Conservation (phyloP, 768 basidiomycete genomes). For the Termitomyces sp. region DNA sequence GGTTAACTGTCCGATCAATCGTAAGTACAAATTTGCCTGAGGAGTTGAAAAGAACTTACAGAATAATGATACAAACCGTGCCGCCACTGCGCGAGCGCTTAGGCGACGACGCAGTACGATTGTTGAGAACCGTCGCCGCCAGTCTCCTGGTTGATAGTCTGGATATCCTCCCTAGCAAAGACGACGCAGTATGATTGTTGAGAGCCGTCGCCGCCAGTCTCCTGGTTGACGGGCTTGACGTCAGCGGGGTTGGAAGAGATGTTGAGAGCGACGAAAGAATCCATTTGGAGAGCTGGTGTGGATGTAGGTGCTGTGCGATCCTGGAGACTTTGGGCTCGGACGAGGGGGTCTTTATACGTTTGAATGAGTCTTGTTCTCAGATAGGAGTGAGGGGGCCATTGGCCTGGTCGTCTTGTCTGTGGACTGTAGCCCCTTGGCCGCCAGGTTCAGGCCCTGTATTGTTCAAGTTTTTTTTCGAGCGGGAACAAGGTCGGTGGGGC, state of each 20-base stretch:
- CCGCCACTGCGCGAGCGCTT: background rate
- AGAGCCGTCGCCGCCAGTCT: background rate
- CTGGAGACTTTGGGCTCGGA: background rate
- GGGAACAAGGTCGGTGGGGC: no score
- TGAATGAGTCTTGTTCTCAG: background rate
- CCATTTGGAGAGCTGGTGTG: background rate
- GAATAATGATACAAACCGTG: background rate
- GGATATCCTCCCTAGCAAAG: background rate
- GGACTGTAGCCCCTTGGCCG: no score
- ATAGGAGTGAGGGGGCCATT: background rate
- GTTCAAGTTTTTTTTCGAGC: no score
- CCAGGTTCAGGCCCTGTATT: no score
- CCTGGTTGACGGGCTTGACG: background rate
- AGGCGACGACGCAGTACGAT: background rate
- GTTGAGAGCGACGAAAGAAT: constrained; percentile 4
- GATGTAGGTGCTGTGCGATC: background rate
- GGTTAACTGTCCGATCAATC: background rate
- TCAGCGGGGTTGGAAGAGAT: background rate
- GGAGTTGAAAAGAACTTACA: background rate
- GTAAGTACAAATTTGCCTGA: background rate
- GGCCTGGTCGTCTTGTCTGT: background rate
- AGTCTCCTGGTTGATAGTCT: background rate
- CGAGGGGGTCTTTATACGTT: background rate
- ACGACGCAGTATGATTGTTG: background rate
- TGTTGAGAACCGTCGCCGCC: background rate